Evolutionary conservation across 2,329 filamentous ascomycete species (phyloP).

Genomic region (Aureobasidium melanogenum): DNA sequence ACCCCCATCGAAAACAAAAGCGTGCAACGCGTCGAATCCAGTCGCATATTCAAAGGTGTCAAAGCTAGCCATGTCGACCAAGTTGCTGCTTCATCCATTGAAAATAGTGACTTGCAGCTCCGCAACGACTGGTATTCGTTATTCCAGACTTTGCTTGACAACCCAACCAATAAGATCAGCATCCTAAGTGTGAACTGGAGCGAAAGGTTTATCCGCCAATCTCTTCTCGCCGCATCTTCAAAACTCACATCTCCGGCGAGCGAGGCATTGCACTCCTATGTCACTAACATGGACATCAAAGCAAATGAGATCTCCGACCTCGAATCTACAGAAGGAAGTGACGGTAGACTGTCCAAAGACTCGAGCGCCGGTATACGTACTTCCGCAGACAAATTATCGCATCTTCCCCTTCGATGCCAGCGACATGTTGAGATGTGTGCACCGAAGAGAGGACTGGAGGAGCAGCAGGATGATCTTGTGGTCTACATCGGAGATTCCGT

Average conservation of each 20-base stretch:
- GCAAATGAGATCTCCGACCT: conserved; percentile 30
- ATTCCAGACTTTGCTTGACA: conserved; percentile 18
- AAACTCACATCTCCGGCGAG: not conserved
- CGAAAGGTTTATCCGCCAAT: conserved; percentile 29
- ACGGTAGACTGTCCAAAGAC: conserved; percentile 20
- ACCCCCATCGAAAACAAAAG: conserved; percentile 32
- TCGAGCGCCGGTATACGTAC: conserved; percentile 26
- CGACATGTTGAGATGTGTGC: not conserved
- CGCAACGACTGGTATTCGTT: conserved; percentile 30
- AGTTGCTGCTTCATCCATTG: conserved; percentile 23
- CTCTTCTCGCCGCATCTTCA: conserved; percentile 13
- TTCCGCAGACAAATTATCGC: conserved; percentile 32
- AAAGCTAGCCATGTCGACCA: conserved; percentile 23
- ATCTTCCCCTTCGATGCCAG: conserved; percentile 17
- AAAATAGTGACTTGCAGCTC: conserved; percentile 25
- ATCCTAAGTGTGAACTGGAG: conserved; percentile 43
- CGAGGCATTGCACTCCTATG: not conserved
- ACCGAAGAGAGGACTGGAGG: not conserved
- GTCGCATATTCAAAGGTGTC: conserved; percentile 32
- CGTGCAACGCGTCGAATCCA: conserved; percentile 30
- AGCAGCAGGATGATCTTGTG: conserved; percentile 15
- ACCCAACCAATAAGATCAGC: conserved; percentile 16
- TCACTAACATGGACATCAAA: conserved; percentile 17
- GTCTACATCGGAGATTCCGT: conserved; percentile 41
- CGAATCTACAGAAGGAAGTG: conserved; percentile 18